Evolutionary conservation across 352 stramenopile genomes (phyloP).

Genomic region (Phytophthora podocarpi): DNA sequence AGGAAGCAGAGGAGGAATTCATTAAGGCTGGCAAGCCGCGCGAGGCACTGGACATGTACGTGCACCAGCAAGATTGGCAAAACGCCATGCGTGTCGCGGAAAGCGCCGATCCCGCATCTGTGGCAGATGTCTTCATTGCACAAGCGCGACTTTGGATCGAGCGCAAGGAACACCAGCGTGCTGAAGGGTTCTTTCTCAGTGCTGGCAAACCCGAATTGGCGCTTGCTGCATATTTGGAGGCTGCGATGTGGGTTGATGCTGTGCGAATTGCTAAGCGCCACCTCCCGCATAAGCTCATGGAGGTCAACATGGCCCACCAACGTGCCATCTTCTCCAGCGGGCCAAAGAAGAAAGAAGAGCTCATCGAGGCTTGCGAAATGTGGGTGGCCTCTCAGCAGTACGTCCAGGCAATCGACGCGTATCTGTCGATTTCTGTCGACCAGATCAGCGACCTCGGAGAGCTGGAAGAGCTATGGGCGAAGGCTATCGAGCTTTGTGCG

Average conservation of each 20-base stretch:
- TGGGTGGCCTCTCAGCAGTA: conserved; percentile 91
- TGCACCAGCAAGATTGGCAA: conserved; percentile 94
- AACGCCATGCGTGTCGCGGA: conserved; percentile 93
- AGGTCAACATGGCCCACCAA: conserved; percentile 90
- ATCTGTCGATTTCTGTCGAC: conserved; percentile 82
- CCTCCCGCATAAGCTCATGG: conserved; percentile 91
- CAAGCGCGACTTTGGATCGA: conserved; percentile 90
- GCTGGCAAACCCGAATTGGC: conserved; percentile 92
- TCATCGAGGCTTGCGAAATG: conserved; percentile 86
- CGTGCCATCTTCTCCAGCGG: conserved; percentile 78
- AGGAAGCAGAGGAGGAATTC: conserved; percentile 92
- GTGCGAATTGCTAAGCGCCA: conserved; percentile 90
- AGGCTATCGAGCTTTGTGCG: conserved; percentile 88
- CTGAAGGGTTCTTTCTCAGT: conserved; percentile 92
- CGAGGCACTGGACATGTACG: conserved; percentile 96
- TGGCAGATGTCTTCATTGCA: conserved; percentile 92
- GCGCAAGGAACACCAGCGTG: conserved; percentile 80
- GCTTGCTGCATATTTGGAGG: conserved; percentile 87
- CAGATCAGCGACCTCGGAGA: conserved; percentile 70
- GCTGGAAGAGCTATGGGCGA: conserved; percentile 89
- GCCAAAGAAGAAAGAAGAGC: conserved; percentile 78
- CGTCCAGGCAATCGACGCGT: conserved; percentile 92
- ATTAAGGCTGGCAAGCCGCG: conserved; percentile 92
- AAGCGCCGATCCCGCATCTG: conserved; percentile 85
- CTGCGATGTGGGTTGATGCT: conserved; percentile 88